These are phyloP conservation scores for Trichoderma breve DNA, from an alignment of 2,329 filamentous ascomycete species.

Conservation along the genomic window DNA sequence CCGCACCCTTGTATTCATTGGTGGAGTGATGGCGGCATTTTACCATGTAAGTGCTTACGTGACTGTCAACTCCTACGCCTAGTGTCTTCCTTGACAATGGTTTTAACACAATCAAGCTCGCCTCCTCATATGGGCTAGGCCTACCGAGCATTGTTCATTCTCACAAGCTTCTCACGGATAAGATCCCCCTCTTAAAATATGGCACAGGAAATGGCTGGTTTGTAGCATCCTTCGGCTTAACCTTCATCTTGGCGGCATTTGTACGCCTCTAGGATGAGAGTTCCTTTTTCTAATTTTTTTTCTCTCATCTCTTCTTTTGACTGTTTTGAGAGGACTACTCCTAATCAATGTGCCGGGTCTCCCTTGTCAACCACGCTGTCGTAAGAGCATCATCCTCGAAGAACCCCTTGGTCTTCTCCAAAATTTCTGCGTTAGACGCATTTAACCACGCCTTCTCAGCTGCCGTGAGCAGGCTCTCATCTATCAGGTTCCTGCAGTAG, in stretches of 20 bases:
- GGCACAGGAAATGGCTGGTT: slow-evolving; percentile 61
- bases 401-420: slow-evolving; percentile 74
- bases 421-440: slow-evolving; percentile 76
- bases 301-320: background rate
- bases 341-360: slow-evolving; percentile 65
- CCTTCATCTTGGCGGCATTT: slow-evolving; percentile 64
- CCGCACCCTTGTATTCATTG: slow-evolving; percentile 63
- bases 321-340: background rate
- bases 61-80: background rate
- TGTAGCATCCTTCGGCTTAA: slow-evolving; percentile 67
- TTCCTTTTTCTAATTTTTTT: background rate
- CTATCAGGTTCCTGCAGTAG: slow-evolving; percentile 85
- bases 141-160: slow-evolving; percentile 38
- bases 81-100: slow-evolving; percentile 8
- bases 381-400: slow-evolving; percentile 73
- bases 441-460: slow-evolving; percentile 86
- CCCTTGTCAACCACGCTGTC: slow-evolving; percentile 77
- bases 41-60: slow-evolving; percentile 52
- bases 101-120: slow-evolving; percentile 36
- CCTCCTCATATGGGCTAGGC: slow-evolving; percentile 44
- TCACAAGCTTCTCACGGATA: slow-evolving; percentile 34
- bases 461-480: slow-evolving; percentile 66
- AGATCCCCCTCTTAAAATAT: slow-evolving; percentile 45
- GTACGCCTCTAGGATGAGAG: slow-evolving; percentile 41
- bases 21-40: slow-evolving; percentile 62